Percentiles rank a stretch among this genome's conserved stretches.
phyloP scores from a whole-genome alignment of 2,329 filamentous ascomycete species.

The Trichophyton schoenleinii region DNA sequence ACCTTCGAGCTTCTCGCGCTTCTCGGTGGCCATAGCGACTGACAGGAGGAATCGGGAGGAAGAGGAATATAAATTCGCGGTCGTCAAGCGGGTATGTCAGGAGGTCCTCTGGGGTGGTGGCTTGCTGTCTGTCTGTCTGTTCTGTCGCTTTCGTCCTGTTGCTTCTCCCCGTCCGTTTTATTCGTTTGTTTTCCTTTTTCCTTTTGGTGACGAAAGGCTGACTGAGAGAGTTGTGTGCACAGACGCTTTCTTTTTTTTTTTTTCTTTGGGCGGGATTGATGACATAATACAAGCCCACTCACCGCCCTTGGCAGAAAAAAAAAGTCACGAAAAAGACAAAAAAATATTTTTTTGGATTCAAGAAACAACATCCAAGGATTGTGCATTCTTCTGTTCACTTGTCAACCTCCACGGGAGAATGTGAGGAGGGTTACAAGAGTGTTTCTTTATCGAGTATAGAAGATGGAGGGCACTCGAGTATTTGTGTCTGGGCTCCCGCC shows the following conservation, averaged over 20 bases:
- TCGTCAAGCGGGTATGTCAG: neutral
- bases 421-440: neutral
- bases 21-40: conserved; percentile 35
- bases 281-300: conserved; percentile 14
- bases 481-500: conserved; percentile 67
- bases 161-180: neutral
- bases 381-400: neutral
- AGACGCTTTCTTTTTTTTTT: neutral
- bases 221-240: neutral
- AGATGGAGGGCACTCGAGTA: conserved; percentile 63
- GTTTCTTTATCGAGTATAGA: conserved; percentile 10
- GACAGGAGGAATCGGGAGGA: neutral
- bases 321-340: neutral
- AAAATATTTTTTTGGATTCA: neutral
- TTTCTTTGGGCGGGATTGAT: neutral
- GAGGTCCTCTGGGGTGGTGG: neutral
- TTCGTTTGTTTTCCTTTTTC: neutral
- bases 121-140: neutral
- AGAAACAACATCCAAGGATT: neutral
- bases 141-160: neutral
- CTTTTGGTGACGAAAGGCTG: conserved; percentile 2
- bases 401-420: neutral
- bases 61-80: neutral
- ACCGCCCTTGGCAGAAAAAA: conserved; percentile 13
- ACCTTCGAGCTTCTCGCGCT: conserved; percentile 68